Conservation (phyloP, 2,329 filamentous ascomycete species). For the Ophiocordyceps camponoti-saundersi region DNA sequence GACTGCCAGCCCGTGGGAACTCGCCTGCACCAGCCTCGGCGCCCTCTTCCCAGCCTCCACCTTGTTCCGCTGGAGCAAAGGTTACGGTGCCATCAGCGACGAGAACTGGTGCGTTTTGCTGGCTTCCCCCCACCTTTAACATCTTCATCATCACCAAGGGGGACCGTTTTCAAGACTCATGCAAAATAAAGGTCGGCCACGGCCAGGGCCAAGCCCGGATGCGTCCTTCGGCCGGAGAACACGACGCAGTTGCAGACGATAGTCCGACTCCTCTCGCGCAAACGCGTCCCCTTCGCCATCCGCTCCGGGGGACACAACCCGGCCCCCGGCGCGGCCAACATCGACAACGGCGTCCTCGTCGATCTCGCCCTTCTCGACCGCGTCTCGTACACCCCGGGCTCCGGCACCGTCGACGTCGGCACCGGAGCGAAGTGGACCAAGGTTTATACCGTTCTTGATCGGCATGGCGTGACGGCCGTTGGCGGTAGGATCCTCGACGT, state of each 20-base stretch:
- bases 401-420: constrained; percentile 11
- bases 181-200: neutral
- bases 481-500: constrained; percentile 9
- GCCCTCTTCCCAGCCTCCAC: neutral
- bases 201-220: neutral
- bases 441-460: constrained; percentile 8
- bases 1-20: neutral
- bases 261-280: neutral
- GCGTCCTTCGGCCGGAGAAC: neutral
- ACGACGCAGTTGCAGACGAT: neutral
- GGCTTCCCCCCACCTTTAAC: too few relatives aligned
- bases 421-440: constrained; percentile 7
- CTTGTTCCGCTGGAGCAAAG: neutral
- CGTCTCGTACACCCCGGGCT: neutral
- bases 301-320: constrained; percentile 5
- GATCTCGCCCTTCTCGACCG: constrained; percentile 2
- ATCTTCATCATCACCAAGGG: too few relatives aligned
- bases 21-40: neutral
- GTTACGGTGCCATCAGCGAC: neutral
- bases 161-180: too few relatives aligned
- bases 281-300: constrained; percentile 1
- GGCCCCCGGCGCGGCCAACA: constrained; percentile 2
- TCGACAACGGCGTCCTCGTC: constrained; percentile 3
- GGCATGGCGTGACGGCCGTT: constrained; percentile 5
- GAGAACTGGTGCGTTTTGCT: neutral